Base-by-base conservation (phyloP, 163 green algal genomes). In the Prototheca cutis region DNA sequence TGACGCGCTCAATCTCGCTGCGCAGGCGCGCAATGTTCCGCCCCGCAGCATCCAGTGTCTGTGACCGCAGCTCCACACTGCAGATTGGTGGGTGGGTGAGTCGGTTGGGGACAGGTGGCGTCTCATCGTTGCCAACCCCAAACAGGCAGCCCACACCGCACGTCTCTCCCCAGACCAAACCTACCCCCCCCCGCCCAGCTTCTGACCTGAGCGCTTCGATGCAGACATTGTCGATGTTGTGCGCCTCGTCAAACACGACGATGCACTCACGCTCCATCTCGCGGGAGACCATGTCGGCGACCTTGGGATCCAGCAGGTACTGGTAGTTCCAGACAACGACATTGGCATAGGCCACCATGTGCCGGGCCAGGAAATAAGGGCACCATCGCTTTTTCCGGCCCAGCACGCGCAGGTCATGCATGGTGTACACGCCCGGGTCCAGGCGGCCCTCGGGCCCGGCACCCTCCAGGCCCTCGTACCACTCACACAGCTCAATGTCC, bases 221-320 rank as follows among this genome's bases (percentile, higher is more conserved):
- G 77, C 90, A 97, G 47, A 98, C 89, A 69, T 96, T 97, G 82
- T 99, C 93, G 32, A 99, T 99, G 84, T 99, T 99, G 78, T 99
- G 93, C 1, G 93, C 93, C 76, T 99, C 93, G 72, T 99, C 93
- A 81, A 99, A 98, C 48, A 99, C 93, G 17, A 99, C 89, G 15
- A 97, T 68, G 57, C 86, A 95, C 80, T 99, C 90, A 63, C 86
- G 87, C 74, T 99, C 92, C 53, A 99, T 77, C 76, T 98, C 88
- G 15, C 86, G 71, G 1, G 84, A 94, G 34, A 99, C 94, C 80
- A 96, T 90, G 24, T 85, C 74, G n/a, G 80, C 77, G 55, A 91
- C 90, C 75, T 97, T 97, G 25, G 90, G 90, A 67, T 97, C 90
- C 2, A 98, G 79, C 84, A 98, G 87, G 80, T 96, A 96, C 78